Evolutionary conservation across 495 filamentous ascomycete genomes (phyloP).

Genomic region (Aspergillus funiculosus): DNA sequence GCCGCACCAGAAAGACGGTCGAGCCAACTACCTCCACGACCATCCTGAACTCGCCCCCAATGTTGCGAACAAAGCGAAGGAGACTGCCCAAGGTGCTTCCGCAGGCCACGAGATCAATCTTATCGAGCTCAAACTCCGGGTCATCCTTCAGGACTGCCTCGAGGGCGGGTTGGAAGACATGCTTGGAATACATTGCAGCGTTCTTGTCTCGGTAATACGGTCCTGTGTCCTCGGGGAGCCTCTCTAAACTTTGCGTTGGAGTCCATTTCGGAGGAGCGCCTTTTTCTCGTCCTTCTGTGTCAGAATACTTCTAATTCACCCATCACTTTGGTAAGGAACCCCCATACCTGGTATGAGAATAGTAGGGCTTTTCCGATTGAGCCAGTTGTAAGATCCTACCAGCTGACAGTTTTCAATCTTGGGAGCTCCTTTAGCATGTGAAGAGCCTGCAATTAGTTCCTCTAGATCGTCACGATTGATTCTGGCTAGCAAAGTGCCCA

Average conservation of each 20-base stretch:
- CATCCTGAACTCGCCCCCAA: conserved; percentile 51
- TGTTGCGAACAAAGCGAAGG: conserved; percentile 46
- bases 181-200: conserved; percentile 48
- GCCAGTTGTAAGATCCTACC: conserved; percentile 53
- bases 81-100: conserved; percentile 55
- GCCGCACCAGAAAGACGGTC: conserved; percentile 58
- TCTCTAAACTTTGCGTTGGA: conserved; percentile 33
- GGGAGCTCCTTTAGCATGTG: not conserved
- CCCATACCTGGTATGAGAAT: conserved; percentile 51
- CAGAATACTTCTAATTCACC: not conserved
- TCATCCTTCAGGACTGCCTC: conserved; percentile 34
- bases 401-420: conserved; percentile 22
- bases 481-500: conserved; percentile 22
- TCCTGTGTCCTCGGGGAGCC: conserved; percentile 47
- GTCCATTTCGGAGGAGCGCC: conserved; percentile 56
- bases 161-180: conserved; percentile 57
- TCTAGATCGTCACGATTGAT: conserved; percentile 18
- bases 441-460: not conserved
- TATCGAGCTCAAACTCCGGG: conserved; percentile 29
- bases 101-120: conserved; percentile 58
- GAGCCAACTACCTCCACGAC: conserved; percentile 53
- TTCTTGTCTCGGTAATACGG: conserved; percentile 58
- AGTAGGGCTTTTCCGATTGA: conserved; percentile 29
- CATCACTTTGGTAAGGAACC: not conserved
- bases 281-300: conserved; percentile 18